Evolutionary conservation across 2,329 filamentous ascomycete genomes (phyloP), one percentile per base, ranked within the genome.

Genomic region (Colletotrichum abscissum): DNA sequence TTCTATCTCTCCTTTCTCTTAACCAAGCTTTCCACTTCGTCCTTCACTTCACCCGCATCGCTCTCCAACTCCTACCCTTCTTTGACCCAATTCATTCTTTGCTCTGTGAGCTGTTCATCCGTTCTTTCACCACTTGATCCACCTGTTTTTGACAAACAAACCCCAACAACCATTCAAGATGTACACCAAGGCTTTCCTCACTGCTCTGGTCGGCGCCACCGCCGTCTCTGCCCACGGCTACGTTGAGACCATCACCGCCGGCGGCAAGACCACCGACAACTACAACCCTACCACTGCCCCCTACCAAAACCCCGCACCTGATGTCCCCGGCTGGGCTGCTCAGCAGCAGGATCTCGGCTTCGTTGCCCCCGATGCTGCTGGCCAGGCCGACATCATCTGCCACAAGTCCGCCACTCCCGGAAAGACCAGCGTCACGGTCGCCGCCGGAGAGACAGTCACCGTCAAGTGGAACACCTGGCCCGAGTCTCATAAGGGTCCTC

Each of bases 391-490:
- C 67, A 88, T 88, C 75, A 84, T 85, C 77, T 88, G 87, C 79
- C 85, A 87, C 79, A 83, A 83, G 73, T 80, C 76, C 16, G 86
- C 84, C n/a, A 83, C 77, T 8, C 82, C 85, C 24, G 85, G 82
- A 19, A 74, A 80, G 63, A 80, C 82, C 66, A 82, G 81, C 26
- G 82, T 84, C 46, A 77, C 77, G 4, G 87, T 93, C 42, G 83
- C 86, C 16, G 92, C 91, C n/a, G 92, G 92, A 72, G 84, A 85
- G 73, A 85, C 84, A 9, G 80, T 93, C 76, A 84, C 88, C 71
- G 81, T 94, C 60, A 86, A 90, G 77, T 93, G 92, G 92, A 89
- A 86, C 71, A 83, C 84, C 19, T 93, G 92, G 92, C 91, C 91
- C 19, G 85, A 88, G 6, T 88, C 86, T 67, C 87, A 94, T 83